Conservation (phyloP, 2,329 filamentous ascomycete genomes). For the Pseudocercospora cruenta region DNA sequence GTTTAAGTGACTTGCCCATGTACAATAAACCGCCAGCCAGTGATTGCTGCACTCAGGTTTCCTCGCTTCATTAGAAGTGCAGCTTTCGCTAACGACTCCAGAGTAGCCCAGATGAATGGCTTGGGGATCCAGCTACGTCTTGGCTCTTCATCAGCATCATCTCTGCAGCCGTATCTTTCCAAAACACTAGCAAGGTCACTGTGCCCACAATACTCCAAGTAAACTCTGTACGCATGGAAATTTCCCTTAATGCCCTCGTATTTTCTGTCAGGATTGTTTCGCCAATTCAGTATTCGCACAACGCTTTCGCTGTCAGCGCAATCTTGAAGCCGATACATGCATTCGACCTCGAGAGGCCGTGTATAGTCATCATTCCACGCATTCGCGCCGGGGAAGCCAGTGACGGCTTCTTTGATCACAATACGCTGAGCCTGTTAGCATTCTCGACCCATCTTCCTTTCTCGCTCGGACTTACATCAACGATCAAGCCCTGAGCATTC, state of each 20-base stretch:
- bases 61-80: constrained; percentile 1
- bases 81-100: neutral
- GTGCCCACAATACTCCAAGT: constrained; percentile 12
- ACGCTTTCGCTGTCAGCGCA: neutral
- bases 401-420: constrained; percentile 3
- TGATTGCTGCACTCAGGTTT: no score
- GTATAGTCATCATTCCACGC: neutral
- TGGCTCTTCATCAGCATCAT: neutral
- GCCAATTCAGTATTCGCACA: constrained; percentile 2
- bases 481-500: neutral
- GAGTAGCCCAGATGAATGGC: constrained; percentile 4
- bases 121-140: neutral
- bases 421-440: neutral
- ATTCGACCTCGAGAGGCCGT: neutral
- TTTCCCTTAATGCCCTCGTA: neutral
- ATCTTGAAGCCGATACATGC: neutral
- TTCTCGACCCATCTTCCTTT: neutral
- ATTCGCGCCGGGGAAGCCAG: neutral
- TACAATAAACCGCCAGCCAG: neutral
- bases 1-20: neutral
- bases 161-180: neutral
- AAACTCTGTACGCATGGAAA: constrained; percentile 8
- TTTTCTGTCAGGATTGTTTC: neutral
- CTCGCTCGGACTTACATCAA: neutral
- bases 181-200: neutral